Conservation (phyloP, 1,139 yeast species). For the Blastobotrys buckinghamii region DNA sequence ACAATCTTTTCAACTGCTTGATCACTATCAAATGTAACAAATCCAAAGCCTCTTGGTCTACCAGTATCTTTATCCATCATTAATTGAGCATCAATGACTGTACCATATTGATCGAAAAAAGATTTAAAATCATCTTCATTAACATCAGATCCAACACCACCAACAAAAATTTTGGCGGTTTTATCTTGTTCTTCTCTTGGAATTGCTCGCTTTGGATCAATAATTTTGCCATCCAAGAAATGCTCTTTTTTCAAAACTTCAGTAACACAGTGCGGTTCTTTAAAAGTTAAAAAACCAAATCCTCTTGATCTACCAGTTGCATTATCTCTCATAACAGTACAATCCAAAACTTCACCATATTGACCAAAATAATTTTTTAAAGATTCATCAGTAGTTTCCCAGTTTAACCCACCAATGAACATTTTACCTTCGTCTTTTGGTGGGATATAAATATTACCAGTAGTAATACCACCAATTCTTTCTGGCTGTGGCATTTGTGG, state of each 20-base stretch:
- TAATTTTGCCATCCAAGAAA: conserved; percentile 89
- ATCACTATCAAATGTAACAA: conserved; percentile 92
- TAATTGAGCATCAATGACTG: conserved; percentile 91
- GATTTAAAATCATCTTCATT: conserved; percentile 87
- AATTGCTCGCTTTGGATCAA: conserved; percentile 96
- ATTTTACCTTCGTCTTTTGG: conserved; percentile 68
- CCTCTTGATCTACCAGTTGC: conserved; percentile 93
- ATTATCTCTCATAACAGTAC: conserved; percentile 91
- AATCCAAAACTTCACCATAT: conserved; percentile 85
- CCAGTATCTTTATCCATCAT: conserved; percentile 99
- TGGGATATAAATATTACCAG: conserved; percentile 37
- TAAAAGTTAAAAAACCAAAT: conserved; percentile 90
- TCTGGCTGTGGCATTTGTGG: conserved; percentile 13
- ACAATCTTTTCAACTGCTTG: conserved; percentile 93
- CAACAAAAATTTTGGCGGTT: conserved; percentile 95
- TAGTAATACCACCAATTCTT: conserved; percentile 31
- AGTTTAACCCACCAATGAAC: conserved; percentile 97
- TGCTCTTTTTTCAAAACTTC: conserved; percentile 86
- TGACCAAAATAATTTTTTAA: conserved; percentile 76
- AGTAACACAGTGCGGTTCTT: conserved; percentile 75
- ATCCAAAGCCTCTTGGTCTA: conserved; percentile 96
- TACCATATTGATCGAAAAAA: conserved; percentile 86
- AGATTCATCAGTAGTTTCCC: conserved; percentile 91
- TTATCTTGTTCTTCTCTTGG: conserved; percentile 98
- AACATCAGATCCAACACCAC: conserved; percentile 95